Evolutionary conservation across 2,329 filamentous ascomycete species (phyloP), one percentile per base, ranked within the genome.

Genomic region (Conoideocrella luteorostrata): DNA sequence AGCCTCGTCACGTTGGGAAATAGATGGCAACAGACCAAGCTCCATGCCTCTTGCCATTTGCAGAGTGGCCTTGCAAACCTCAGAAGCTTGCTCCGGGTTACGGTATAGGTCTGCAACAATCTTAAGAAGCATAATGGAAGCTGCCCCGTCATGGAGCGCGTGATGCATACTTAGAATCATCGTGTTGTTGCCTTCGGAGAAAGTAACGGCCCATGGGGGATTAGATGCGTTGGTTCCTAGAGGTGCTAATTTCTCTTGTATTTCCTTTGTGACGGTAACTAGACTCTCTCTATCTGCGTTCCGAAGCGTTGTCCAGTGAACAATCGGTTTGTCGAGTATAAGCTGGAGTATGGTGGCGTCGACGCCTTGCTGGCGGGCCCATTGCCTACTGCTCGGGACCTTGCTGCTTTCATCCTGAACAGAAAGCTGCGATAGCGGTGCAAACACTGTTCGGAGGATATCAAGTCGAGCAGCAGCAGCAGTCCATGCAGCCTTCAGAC

Each of bases 131-230:
- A 72, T 57, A 9, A 68, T 62, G 17, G 84, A 61, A 29, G 78
- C 78, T 36, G 75, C 72, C 1, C 76, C 78, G 63, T 85, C 81
- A 49, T 82, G 82, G 2, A 84, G 62, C 1, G 79, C 74, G 56
- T 85, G 81, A 45, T 82, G 72, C 6, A 80, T 54, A 4, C 57
- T 65, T 13, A 68, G 35, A 40, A 68, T 57, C 60, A 69, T 59
- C 7, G 53, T 54, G 20, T 41, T 33, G 2, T 54, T 52, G 7
- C 52, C 51, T 10, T 58, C 49, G 5, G 59, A 53, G 15, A 66
- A 49, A 4, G 64, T 60, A 7, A 67, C 55, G 5, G 61, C 60
- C 63, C 63, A 66, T 5, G 60, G 64, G 2, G 61, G 58, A 12
- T 11, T 18, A 35, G 22, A 29, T 51, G 44, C 22, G 26, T 11